A percentile compares a stretch with the other conserved stretches of the same genome.
phyloP scores from a whole-genome alignment of 1,284 basidiomycete genomes.

The Malassezia psittaci region DNA sequence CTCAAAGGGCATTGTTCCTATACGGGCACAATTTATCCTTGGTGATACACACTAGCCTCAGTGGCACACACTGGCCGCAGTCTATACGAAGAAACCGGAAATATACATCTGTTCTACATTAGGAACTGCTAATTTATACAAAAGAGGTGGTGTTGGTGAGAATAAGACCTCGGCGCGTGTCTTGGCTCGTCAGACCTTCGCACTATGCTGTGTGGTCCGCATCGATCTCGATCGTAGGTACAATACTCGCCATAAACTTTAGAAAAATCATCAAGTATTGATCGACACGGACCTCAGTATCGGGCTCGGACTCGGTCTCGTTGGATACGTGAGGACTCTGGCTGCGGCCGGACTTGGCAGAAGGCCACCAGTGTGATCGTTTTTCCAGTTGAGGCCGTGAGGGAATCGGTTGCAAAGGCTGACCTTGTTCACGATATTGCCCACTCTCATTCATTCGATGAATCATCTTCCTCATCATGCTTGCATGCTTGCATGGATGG shows the following conservation, averaged over 20 bases:
- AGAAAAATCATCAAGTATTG: conserved; percentile 47
- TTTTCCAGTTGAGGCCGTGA: conserved; percentile 55
- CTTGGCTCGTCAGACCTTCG: too few species aligned
- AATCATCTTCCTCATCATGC: conserved; percentile 99
- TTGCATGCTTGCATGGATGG: conserved; percentile 96
- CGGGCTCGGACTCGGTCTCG: background rate
- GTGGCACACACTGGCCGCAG: too few species aligned
- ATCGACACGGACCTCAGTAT: conserved; percentile 27
- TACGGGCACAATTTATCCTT: too few species aligned
- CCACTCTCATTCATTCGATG: conserved; percentile 75
- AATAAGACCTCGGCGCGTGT: too few species aligned
- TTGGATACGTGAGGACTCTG: too few species aligned
- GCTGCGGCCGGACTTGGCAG: background rate
- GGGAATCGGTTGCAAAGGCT: background rate
- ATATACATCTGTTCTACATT: too few species aligned
- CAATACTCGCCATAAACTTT: conserved; percentile 46
- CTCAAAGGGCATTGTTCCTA: too few species aligned
- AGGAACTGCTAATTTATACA: too few species aligned
- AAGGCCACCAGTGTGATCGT: conserved; percentile 57
- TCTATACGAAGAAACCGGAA: too few species aligned
- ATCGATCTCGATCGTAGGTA: conserved; percentile 46
- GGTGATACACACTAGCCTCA: too few species aligned
- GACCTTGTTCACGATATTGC: conserved; percentile 13
- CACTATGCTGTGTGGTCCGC: conserved; percentile 21
- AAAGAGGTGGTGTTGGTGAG: too few species aligned